Base-by-base conservation (phyloP, 768 basidiomycete species). In the Royoungia palumana region DNA sequence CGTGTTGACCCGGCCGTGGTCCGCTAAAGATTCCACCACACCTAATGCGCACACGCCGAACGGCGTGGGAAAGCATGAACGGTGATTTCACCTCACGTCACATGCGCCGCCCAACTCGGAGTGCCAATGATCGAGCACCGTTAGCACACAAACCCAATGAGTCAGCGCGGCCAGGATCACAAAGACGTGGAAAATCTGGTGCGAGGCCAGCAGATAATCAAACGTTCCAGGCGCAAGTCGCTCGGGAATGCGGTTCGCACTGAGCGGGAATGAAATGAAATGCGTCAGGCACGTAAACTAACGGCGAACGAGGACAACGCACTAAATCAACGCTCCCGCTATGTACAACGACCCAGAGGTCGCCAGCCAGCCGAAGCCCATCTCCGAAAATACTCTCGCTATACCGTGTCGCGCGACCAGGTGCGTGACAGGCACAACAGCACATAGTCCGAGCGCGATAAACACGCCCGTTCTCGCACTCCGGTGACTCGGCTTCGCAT, bases 121-220 rank as follows among this genome's bases (percentile, higher is more conserved):
- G 68, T 88, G 82, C 67, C 82, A 78, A 67, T 83, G 77, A 50
- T 78, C 62, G 59, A 88, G 76, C 36, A 76, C 76, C 20, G 74
- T 75, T 50, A 82, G 57, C 49, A 88, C 73, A 56, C 70, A 73
- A 30, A 68, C 65, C 68, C 84, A 89, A 56, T 89, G 87, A 10
- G 80, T 72, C 56, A 85, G 66, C 30, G 84, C 87, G 10, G 86
- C 89, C 21, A 83, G 67, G 46, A 91, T 73, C 32, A 94, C 91
- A 59, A 79, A 82, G 51, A 83, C 65, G 63, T 94, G 94, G 67
- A 96, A 94, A 58, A 95, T 87, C 68, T 94, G 89, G 72, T 95
- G 93, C 17, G 87, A 91, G 0, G 87, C 78, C 47, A 83, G 77
- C 59, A 89, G 78, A 59, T 78, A 76, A 70, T 94, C 91, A 68